Evolutionary conservation across 1,284 basidiomycete species (phyloP).

Genomic region (Rhodotorula glutinis): DNA sequence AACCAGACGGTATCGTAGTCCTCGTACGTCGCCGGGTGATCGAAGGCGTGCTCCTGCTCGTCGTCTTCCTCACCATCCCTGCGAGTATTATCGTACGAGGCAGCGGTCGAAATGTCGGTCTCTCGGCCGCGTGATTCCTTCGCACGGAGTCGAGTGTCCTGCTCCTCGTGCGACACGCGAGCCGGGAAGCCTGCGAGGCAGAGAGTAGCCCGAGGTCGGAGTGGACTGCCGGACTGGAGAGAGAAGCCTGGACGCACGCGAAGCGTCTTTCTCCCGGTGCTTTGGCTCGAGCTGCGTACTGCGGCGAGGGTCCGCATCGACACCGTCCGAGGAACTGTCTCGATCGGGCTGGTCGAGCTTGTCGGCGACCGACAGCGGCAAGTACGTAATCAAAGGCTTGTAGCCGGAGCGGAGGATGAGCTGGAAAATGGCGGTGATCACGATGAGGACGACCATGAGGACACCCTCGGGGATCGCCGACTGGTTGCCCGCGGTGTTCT

Average conservation of each 20-base stretch:
- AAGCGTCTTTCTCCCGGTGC: too few species aligned
- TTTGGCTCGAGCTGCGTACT: too few species aligned
- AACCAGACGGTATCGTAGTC: conserved; percentile 71
- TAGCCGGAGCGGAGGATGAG: conserved; percentile 47
- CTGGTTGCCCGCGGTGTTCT: conserved; percentile 55
- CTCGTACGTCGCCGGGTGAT: conserved; percentile 42
- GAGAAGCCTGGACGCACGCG: too few species aligned
- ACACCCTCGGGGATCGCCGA: conserved; percentile 68
- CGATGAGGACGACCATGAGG: conserved; percentile 77
- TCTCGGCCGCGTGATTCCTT: not conserved
- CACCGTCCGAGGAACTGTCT: conserved; percentile 54
- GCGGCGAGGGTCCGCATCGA: too few species aligned
- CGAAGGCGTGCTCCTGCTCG: conserved; percentile 38
- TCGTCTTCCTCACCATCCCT: conserved; percentile 19
- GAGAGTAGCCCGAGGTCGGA: too few species aligned
- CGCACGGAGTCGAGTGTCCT: too few species aligned
- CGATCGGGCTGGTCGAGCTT: conserved; percentile 43
- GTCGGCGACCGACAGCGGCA: conserved; percentile 40
- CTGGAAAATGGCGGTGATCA: conserved; percentile 58
- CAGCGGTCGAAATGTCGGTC: not conserved
- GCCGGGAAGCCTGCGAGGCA: too few species aligned
- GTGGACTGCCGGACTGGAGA: too few species aligned
- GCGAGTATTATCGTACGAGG: not conserved
- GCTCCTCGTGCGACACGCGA: too few species aligned
- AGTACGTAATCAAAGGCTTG: conserved; percentile 62